A percentile compares a stretch with the other conserved stretches of the same genome.
phyloP scores from a whole-genome alignment of 805 yeast genomes.

The Torulaspora indica region DNA sequence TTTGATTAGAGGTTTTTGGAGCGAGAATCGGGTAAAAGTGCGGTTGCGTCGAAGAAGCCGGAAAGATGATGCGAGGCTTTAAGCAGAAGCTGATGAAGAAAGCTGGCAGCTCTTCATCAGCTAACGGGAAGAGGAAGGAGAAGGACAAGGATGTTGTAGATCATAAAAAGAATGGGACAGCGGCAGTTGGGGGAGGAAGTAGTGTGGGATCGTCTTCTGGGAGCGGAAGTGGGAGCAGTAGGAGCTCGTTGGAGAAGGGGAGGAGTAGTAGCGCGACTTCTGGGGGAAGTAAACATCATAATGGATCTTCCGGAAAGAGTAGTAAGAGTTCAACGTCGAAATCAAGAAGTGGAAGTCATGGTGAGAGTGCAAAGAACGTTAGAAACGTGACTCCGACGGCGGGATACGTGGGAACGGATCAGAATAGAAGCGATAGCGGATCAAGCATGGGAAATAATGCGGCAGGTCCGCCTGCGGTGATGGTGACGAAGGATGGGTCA shows the following conservation, averaged over 20 bases:
- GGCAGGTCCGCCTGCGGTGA: constrained; percentile 16
- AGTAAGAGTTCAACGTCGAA: constrained; percentile 8
- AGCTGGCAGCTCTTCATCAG: constrained; percentile 37
- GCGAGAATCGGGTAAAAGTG: neutral
- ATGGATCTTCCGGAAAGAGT: constrained; percentile 7
- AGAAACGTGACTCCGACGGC: constrained; percentile 13
- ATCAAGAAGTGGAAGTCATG: constrained; percentile 4
- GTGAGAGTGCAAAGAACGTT: neutral
- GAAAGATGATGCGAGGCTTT: constrained; percentile 68
- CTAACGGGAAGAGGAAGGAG: constrained; percentile 38
- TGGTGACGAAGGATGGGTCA: constrained; percentile 16
- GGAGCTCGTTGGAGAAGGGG: constrained; percentile 18
- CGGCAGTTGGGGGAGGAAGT: constrained; percentile 5
- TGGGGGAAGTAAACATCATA: constrained; percentile 8
- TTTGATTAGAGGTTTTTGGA: neutral
- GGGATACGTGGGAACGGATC: neutral
- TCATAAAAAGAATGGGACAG: constrained; percentile 16
- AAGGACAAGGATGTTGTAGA: constrained; percentile 41
- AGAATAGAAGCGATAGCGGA: neutral
- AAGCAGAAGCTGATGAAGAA: constrained; percentile 48
- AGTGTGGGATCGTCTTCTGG: constrained; percentile 12
- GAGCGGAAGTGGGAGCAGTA: constrained; percentile 13
- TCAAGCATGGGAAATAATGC: neutral
- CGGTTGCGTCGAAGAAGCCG: neutral
- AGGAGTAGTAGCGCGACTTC: constrained; percentile 12